A percentile compares a stretch with the other conserved stretches of the same genome.
Evolutionary conservation across 2,329 filamentous ascomycete species (phyloP).

Genomic region (Emmonsiellopsis sp.): DNA sequence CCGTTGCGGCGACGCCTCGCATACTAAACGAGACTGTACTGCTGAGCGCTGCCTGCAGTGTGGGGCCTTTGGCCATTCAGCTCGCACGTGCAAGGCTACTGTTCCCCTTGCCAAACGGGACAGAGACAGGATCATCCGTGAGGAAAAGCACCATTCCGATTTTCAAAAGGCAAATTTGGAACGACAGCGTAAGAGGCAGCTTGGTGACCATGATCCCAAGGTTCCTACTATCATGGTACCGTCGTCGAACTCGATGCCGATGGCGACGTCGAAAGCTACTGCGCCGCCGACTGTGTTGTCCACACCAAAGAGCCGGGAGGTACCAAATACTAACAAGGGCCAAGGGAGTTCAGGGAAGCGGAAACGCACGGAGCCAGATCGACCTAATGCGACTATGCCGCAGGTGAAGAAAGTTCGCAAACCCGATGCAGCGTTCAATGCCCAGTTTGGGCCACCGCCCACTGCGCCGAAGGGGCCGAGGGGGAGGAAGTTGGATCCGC

Average conservation of each 20-base stretch:
- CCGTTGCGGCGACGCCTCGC: constrained; percentile 32
- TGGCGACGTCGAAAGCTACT: too few species aligned
- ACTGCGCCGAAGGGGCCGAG: constrained; percentile 15
- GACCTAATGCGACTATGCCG: constrained; percentile 10
- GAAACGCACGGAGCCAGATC: constrained; percentile 21
- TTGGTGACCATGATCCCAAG: constrained; percentile 36
- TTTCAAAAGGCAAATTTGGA: constrained; percentile 26
- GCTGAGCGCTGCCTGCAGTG: constrained; percentile 35
- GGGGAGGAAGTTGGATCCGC: constrained; percentile 13
- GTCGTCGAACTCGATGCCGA: constrained; percentile 6
- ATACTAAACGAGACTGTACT: constrained; percentile 29
- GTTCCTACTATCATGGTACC: constrained; percentile 31
- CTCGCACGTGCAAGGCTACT: constrained; percentile 24
- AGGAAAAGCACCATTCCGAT: constrained; percentile 27
- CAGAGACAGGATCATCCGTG: constrained; percentile 24
- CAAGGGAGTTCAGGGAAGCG: constrained; percentile 18
- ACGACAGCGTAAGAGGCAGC: constrained; percentile 30
- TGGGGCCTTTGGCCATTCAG: constrained; percentile 34
- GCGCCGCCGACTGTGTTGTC: background rate
- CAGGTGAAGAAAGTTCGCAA: constrained; percentile 21
- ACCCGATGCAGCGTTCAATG: constrained; percentile 11
- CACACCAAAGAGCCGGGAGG: background rate
- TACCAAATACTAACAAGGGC: background rate
- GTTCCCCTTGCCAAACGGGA: constrained; percentile 27
- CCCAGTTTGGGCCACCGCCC: constrained; percentile 9